phyloP scores from a whole-genome alignment of 805 yeast species.

The Nakazawaea molendinolei region DNA sequence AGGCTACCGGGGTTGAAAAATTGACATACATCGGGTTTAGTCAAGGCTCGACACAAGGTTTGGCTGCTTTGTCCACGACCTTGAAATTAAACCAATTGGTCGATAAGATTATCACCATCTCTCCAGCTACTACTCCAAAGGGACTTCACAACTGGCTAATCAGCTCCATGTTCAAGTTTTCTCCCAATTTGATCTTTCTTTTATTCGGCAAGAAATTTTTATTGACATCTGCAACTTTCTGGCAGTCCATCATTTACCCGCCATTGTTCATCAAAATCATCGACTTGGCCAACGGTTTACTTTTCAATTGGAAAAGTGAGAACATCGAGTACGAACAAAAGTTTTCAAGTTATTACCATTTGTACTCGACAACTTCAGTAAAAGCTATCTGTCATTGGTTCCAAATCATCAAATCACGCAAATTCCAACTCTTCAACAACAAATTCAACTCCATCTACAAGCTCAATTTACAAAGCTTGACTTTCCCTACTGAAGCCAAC shows the following conservation, averaged over 20 bases:
- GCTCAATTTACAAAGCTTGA: slow-evolving; percentile 41
- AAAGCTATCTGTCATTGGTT: slow-evolving; percentile 47
- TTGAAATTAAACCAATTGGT: slow-evolving; percentile 53
- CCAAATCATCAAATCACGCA: slow-evolving; percentile 36
- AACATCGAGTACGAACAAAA: slow-evolving; percentile 40
- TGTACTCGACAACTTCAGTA: slow-evolving; percentile 49
- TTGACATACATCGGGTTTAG: slow-evolving; percentile 82
- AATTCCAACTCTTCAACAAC: slow-evolving; percentile 51
- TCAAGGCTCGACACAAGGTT: slow-evolving; percentile 92
- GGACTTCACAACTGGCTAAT: slow-evolving; percentile 67
- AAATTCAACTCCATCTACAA: slow-evolving; percentile 25
- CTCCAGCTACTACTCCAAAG: slow-evolving; percentile 92
- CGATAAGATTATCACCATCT: slow-evolving; percentile 66
- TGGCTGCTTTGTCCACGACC: slow-evolving; percentile 70
- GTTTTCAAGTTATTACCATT: slow-evolving; percentile 41
- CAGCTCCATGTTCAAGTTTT: slow-evolving; percentile 64
- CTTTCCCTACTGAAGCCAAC: slow-evolving; percentile 59
- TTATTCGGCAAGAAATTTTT: slow-evolving; percentile 72
- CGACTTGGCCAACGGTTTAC: slow-evolving; percentile 35
- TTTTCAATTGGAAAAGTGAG: slow-evolving; percentile 42
- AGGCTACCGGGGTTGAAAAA: slow-evolving; percentile 32
- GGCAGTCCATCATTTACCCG: slow-evolving; percentile 48
- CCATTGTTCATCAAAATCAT: slow-evolving; percentile 39
- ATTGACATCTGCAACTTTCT: slow-evolving; percentile 63
- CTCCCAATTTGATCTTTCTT: slow-evolving; percentile 65